Evolutionary conservation across 1,284 basidiomycete species (phyloP).

Genomic region (Gymnopus androsaceus): DNA sequence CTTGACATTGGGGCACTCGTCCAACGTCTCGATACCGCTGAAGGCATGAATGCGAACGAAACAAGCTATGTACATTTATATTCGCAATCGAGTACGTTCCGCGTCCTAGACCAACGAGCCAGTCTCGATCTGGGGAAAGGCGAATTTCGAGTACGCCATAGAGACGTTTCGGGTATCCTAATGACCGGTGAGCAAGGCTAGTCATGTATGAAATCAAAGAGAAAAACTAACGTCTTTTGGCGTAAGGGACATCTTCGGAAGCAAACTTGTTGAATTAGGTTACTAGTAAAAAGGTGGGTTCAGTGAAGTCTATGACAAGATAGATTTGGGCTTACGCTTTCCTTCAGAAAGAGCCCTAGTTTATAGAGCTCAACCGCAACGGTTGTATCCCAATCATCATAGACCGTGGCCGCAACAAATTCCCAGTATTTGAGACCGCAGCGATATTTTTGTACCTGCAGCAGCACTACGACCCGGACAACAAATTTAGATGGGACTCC

Average conservation of each 20-base stretch:
- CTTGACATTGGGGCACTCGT: conserved; percentile 60
- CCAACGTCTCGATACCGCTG: conserved; percentile 53
- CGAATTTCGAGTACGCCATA: conserved; percentile 76
- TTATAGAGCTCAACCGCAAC: conserved; percentile 65
- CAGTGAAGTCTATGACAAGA: neutral
- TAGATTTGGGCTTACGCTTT: conserved; percentile 40
- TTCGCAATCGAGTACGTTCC: conserved; percentile 72
- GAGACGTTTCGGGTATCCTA: conserved; percentile 47
- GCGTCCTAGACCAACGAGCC: conserved; percentile 66
- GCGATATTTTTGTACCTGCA: conserved; percentile 69
- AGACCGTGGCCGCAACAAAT: conserved; percentile 53
- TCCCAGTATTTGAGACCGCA: conserved; percentile 68
- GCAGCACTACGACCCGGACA: conserved; percentile 59
- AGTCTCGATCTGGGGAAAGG: conserved; percentile 59
- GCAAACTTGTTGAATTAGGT: conserved; percentile 60
- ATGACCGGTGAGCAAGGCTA: conserved; percentile 13
- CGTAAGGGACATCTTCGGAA: conserved; percentile 67
- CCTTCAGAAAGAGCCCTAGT: conserved; percentile 65
- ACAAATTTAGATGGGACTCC: conserved; percentile 56
- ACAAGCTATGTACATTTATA: conserved; percentile 45
- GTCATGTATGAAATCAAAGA: neutral
- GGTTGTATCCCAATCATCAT: conserved; percentile 63
- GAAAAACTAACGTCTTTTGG: conserved; percentile 49
- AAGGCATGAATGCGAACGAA: conserved; percentile 53
- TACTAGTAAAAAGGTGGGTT: conserved; percentile 34